Conservation (phyloP, 192 early-diverging fungal species). For the Diversispora epigaea region DNA sequence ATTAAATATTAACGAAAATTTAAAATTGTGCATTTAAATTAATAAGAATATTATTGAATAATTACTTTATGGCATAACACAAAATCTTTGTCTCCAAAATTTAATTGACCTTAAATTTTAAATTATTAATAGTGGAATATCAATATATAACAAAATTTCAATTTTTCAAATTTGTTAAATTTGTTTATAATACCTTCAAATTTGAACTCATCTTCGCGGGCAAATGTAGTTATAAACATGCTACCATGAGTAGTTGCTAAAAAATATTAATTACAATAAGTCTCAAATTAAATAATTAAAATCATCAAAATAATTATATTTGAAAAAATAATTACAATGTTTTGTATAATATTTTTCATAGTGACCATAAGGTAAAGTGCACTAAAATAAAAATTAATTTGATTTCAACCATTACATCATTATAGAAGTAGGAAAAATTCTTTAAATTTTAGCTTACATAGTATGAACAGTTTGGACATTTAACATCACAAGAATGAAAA, state of each 20-base stretch:
- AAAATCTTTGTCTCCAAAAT: conserved; percentile 7
- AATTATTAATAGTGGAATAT: not conserved
- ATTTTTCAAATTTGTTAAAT: not conserved
- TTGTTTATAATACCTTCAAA: not conserved
- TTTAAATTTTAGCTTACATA: not conserved
- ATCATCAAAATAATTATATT: not conserved
- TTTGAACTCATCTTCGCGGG: conserved; percentile 1
- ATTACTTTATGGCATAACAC: conserved; percentile 10
- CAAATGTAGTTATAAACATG: not conserved
- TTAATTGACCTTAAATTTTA: conserved; percentile 1
- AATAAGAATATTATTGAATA: not conserved
- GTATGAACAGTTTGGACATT: not conserved
- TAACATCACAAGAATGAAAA: not conserved
- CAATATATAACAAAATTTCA: too few species aligned
- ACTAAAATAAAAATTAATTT: not conserved
- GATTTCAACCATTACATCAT: not conserved
- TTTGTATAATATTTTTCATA: not conserved
- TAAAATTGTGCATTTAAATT: not conserved
- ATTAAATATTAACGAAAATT: not conserved
- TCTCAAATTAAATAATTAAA: not conserved
- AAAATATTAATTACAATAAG: not conserved
- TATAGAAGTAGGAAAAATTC: not conserved
- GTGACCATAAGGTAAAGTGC: not conserved
- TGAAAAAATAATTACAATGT: not conserved
- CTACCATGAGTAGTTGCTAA: not conserved